These are phyloP conservation scores for Leishmania tropica DNA, from an alignment of 208 protist genomes.

Conservation along the genomic window DNA sequence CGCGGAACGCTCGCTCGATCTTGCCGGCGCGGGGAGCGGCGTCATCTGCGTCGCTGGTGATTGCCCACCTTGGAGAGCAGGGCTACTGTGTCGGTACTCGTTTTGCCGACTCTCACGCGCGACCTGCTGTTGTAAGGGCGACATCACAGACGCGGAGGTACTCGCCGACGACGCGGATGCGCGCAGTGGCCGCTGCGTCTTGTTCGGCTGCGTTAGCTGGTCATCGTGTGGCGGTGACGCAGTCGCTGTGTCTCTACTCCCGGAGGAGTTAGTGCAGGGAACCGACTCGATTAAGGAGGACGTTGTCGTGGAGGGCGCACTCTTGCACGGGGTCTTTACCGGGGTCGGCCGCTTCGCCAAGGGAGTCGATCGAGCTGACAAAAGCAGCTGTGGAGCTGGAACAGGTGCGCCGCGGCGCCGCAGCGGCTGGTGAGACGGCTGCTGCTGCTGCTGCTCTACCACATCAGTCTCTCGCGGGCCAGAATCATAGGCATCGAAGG, in stretches of 20 bases:
- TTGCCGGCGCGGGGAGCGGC: not conserved
- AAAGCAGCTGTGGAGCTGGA: constrained; percentile 11
- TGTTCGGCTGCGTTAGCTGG: not conserved
- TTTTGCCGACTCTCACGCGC: not conserved
- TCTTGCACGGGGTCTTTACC: constrained; percentile 13
- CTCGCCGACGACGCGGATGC: not conserved
- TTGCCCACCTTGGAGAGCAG: not conserved
- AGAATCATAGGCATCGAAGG: constrained; percentile 18
- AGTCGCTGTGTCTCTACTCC: not conserved
- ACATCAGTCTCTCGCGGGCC: not conserved
- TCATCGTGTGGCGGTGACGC: not conserved
- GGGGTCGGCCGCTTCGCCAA: constrained; percentile 2
- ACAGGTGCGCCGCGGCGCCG: constrained; percentile 23
- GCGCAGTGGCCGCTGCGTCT: not conserved
- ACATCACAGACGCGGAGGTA: not conserved
- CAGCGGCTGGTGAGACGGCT: constrained; percentile 13
- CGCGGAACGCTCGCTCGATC: not conserved
- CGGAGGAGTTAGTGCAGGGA: not conserved
- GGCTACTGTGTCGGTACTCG: not conserved
- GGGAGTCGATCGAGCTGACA: constrained; percentile 15
- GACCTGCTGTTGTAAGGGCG: not conserved
- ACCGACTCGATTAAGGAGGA: not conserved
- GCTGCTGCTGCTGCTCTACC: not conserved
- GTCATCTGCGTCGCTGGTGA: not conserved
- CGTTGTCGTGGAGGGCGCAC: not conserved